Evolutionary conservation across 2,329 filamentous ascomycete species (phyloP).

Genomic region (Talaromyces verruculosus): DNA sequence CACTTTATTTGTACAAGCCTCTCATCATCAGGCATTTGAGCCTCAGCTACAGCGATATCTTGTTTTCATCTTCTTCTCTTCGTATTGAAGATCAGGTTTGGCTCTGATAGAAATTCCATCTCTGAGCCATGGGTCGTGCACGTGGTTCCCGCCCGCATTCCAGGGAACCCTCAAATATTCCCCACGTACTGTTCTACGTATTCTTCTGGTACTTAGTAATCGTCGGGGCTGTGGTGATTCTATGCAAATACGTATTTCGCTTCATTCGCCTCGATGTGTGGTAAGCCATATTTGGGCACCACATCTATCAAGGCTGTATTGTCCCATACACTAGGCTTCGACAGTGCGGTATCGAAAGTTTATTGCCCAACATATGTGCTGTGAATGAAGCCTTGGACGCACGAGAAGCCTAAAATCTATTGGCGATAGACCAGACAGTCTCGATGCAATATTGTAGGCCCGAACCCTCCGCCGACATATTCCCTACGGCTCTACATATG

Average conservation of each 20-base stretch:
- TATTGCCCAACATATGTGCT: background rate
- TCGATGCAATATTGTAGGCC: background rate
- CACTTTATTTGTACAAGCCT: background rate
- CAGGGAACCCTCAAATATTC: conserved; percentile 10
- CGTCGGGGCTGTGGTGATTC: background rate
- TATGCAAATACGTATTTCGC: background rate
- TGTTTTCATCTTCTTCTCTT: background rate
- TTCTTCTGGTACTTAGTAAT: background rate
- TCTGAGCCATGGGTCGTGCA: conserved; percentile 14
- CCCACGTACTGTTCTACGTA: background rate
- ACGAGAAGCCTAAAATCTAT: background rate
- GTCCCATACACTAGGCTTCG: background rate
- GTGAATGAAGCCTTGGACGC: background rate
- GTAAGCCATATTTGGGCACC: background rate
- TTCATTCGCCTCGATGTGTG: background rate
- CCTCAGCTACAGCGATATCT: background rate
- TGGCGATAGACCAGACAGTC: background rate
- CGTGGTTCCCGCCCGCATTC: conserved; percentile 18
- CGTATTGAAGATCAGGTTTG: background rate
- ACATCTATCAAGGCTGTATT: background rate
- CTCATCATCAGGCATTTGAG: background rate
- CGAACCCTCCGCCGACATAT: background rate
- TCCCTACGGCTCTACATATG: background rate
- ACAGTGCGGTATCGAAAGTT: background rate
- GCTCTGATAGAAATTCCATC: conserved; percentile 1